Percentiles rank a stretch among this genome's conserved stretches.
These are phyloP conservation scores for Salix brachista DNA, from an alignment of 345 rosid species.

Conservation along the genomic window DNA sequence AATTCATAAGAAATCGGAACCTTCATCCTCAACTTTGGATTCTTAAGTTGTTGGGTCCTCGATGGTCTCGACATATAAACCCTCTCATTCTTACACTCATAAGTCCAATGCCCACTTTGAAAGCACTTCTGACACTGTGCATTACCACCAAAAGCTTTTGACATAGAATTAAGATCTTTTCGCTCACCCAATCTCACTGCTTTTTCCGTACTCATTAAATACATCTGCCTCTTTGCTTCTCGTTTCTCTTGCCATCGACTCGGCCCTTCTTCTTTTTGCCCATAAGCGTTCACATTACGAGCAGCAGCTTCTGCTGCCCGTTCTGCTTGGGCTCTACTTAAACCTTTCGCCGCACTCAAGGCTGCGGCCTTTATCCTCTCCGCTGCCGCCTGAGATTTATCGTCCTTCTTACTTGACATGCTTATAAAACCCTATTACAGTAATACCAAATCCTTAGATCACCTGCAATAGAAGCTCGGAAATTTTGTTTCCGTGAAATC, in stretches of 20 bases:
- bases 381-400: conserved; percentile 84
- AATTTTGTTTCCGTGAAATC: not conserved
- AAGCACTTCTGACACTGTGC: conserved; percentile 92
- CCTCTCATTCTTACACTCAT: conserved; percentile 88
- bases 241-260: conserved; percentile 99
- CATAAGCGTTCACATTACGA: conserved; percentile 90
- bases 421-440: conserved; percentile 3
- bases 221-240: conserved; percentile 95
- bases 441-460: not conserved
- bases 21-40: conserved; percentile 71
- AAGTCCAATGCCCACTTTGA: conserved; percentile 94
- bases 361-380: conserved; percentile 95
- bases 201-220: conserved; percentile 96
- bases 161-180: conserved; percentile 56
- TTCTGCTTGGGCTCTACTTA: conserved; percentile 97
- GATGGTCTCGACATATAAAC: conserved; percentile 91
- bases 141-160: conserved; percentile 37
- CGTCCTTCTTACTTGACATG: conserved; percentile 88
- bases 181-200: conserved; percentile 86
- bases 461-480: not conserved
- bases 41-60: conserved; percentile 90
- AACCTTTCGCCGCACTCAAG: conserved; percentile 76
- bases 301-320: conserved; percentile 93
- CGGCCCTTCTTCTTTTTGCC: conserved; percentile 99
- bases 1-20: conserved; percentile 49